Conservation (phyloP, 2,329 filamentous ascomycete genomes). For the Xylariaceae sp. region DNA sequence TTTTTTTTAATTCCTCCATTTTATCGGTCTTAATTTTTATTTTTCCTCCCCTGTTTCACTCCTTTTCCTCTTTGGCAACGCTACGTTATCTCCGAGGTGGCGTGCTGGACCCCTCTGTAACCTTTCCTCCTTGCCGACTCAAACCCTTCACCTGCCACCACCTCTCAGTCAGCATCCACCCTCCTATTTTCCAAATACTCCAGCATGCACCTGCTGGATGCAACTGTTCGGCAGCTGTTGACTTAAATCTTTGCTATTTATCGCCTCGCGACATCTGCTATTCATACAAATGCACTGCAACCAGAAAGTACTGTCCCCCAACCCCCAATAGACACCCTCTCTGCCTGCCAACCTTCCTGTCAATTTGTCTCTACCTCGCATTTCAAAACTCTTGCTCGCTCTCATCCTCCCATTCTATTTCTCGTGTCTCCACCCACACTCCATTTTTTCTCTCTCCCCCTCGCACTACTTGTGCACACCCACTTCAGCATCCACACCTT, state of each 20-base stretch:
- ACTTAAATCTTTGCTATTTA: background rate
- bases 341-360: constrained; percentile 23
- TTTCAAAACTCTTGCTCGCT: constrained; percentile 13
- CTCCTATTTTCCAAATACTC: background rate
- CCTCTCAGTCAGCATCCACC: background rate
- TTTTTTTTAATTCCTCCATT: background rate
- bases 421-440: constrained; percentile 28
- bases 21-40: constrained; percentile 5
- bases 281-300: background rate
- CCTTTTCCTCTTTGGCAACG: constrained; percentile 11
- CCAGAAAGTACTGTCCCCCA: background rate
- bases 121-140: background rate
- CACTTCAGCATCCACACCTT: constrained; percentile 30
- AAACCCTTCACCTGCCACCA: constrained; percentile 16
- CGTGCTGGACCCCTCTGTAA: too few species aligned
- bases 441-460: constrained; percentile 31
- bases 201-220: background rate
- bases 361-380: constrained; percentile 1
- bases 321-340: constrained; percentile 11
- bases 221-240: constrained; percentile 15
- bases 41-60: constrained; percentile 1
- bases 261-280: constrained; percentile 6
- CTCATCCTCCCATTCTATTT: constrained; percentile 25
- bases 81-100: constrained; percentile 23
- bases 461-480: constrained; percentile 32